Evolutionary conservation across 257 asterid species (phyloP).

Genomic region (Echium plantagineum): DNA sequence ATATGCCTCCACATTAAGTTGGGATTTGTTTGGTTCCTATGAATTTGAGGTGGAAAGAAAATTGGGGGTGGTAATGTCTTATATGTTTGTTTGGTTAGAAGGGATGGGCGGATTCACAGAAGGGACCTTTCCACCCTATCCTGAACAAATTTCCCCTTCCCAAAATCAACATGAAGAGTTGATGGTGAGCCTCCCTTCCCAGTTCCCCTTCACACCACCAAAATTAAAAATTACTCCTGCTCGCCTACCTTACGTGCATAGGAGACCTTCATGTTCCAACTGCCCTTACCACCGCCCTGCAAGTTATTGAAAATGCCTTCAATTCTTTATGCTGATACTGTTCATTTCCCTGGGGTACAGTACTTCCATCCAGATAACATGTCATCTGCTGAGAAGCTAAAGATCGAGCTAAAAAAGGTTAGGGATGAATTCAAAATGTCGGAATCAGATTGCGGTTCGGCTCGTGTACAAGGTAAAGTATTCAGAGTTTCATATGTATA

Average conservation of each 20-base stretch:
- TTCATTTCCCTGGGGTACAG: conserved; percentile 26
- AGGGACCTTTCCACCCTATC: no score
- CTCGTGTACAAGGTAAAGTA: conserved; percentile 78
- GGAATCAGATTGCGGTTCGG: conserved; percentile 91
- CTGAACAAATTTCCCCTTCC: no score
- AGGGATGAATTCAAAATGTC: conserved; percentile 86
- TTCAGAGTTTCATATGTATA: conserved; percentile 4
- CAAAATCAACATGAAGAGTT: no score
- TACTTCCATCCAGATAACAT: conserved; percentile 81
- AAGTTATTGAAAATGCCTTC: not conserved
- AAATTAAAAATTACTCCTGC: no score
- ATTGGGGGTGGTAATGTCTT: no score
- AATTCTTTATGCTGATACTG: not conserved
- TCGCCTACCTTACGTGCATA: no score
- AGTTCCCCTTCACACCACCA: no score
- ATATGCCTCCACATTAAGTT: not conserved
- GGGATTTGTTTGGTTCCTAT: not conserved
- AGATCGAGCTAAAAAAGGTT: conserved; percentile 73
- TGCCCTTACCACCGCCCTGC: not conserved
- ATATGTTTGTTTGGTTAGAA: no score
- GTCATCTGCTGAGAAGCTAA: conserved; percentile 85
- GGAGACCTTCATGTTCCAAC: not conserved
- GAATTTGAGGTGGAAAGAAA: no score
- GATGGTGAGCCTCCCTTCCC: no score
- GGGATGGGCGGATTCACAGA: no score